phyloP scores from a whole-genome alignment of 495 filamentous ascomycete genomes.

The Penicillium atrosanguineum region DNA sequence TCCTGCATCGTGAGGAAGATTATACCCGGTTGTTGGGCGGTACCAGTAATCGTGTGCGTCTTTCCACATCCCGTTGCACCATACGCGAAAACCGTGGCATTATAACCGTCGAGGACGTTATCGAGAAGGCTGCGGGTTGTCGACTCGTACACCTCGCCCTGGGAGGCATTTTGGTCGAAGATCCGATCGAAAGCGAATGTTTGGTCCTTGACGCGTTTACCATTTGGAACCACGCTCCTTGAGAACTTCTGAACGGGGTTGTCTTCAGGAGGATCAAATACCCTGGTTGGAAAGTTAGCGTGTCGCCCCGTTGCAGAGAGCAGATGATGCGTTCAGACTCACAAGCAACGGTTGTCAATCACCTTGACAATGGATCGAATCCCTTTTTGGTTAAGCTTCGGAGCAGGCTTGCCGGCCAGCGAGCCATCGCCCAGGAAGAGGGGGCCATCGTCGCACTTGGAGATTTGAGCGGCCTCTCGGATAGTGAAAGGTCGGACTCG shows the following conservation, averaged over 20 bases:
- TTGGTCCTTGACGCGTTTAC: constrained; percentile 96
- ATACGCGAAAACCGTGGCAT: constrained; percentile 98
- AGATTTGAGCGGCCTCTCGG: constrained; percentile 63
- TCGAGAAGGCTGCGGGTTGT: constrained; percentile 88
- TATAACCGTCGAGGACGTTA: constrained; percentile 95
- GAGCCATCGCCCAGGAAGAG: constrained; percentile 95
- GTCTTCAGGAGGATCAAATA: constrained; percentile 98
- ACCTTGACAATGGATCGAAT: constrained; percentile 92
- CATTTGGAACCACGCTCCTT: constrained; percentile 73
- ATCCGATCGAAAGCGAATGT: constrained; percentile 95
- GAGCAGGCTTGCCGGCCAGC: constrained; percentile 73
- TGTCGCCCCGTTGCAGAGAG: background rate
- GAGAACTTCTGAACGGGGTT: constrained; percentile 91
- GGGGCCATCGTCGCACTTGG: constrained; percentile 79
- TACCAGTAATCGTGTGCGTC: constrained; percentile 97
- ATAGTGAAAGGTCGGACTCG: constrained; percentile 89
- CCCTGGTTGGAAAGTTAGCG: constrained; percentile 47
- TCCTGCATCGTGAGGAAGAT: constrained; percentile 99
- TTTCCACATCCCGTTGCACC: constrained; percentile 98
- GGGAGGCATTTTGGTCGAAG: constrained; percentile 93
- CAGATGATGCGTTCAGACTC: constrained; percentile 35
- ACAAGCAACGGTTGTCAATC: constrained; percentile 95
- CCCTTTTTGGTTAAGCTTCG: constrained; percentile 82
- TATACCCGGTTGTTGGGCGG: constrained; percentile 88
- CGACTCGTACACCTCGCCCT: constrained; percentile 93